Base-by-base conservation (phyloP, 192 early-diverging fungal species). In the Linnemannia elongata region DNA sequence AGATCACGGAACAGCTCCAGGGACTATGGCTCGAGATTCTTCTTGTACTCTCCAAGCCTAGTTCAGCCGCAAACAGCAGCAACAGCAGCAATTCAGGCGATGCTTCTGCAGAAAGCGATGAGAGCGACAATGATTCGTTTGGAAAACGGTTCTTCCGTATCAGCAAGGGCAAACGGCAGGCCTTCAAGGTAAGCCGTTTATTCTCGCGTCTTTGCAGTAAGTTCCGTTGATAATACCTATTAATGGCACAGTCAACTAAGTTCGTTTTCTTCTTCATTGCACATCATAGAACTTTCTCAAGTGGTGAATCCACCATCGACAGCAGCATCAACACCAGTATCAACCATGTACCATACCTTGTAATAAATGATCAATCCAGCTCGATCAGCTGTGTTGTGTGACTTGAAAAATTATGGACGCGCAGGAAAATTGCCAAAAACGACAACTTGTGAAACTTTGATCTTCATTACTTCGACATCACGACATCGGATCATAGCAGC, bases 1-100 rank as follows among this genome's bases (percentile, higher is more conserved):
- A 20, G 24, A 75, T 85, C 27, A 76, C 74, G 24, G 83, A 85
- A 15, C 78, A 55, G 68, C 45, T 85, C 1, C 83, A 85, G 22
- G 47, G 54, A 35, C 69, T 80, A 24, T 79, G 68, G 63, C 69
- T 85, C 4, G 74, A 75, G 15, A 45, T 77, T 1, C 27, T 85
- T 44, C 60, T 85, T 33, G 60, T 66, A 12, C 60, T 66, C 60
- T 66, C 60, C 30, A 30, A 27, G 12, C 60, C 60, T 30, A 33
- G 30, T 15, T 30, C 27, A 10, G 10, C 38, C 39, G 18, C 24
- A 18, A 41, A n/a, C 39, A 68, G 22, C 52, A 36, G 55, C 52
- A 36, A 42, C 13, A 55, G 54, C 3, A 27, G 45, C 30, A 73
- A 39, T 9, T 7, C 42, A 24, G 39, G 69, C 22, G 49, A 45